Base-by-base conservation (phyloP, 192 early-diverging fungal species). In the Backusella westeae region DNA sequence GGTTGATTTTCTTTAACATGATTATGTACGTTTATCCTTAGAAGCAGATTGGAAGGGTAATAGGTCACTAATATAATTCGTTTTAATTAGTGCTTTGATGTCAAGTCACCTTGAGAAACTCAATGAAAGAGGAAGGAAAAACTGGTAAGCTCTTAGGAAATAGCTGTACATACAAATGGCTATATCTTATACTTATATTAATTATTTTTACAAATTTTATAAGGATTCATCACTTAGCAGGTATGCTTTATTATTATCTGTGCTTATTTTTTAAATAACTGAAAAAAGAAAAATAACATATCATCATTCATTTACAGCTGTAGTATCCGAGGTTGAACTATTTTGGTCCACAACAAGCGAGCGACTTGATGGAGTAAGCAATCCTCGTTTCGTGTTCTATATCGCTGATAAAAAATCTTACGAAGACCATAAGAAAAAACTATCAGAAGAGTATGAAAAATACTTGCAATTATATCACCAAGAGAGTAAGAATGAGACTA, bases 221-320 rank as follows among this genome's bases (percentile, higher is more conserved):
- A 34, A 71, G 69, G 73, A 65, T 67, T 4, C 39, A 39, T n/a
- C 59, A 75, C 39, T 75, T 75, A 15, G 73, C 73, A 44, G 73
- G 73, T 75, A 75, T 67, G 29, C 19, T 41, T 44, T 44, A 17
- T 14, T 14, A 44, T 44, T 44, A 5, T 14, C 10, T 3, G 2
- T 3, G 42, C 15, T 17, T 14, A 17, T 32, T 32, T 32, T 44
- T 44, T 3, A 44, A 17, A 44, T 17, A 17, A 14, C 1, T 44
- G 12, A 32, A 32, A 32, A 32, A 32, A 32, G 4, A 15, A 44
- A 17, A 44, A 12, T 44, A 44, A 44, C 12, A 44, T 39, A 17
- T 44, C 4, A 4, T 44, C 42, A 44, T 14, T 44, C 5, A 4
- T 44, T 17, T 44, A 5, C 0, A 75, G 73, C 53, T 29, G 53